Evolutionary conservation across 106 monocot genomes (phyloP).

Genomic region (Dactylorhiza incarnata): DNA sequence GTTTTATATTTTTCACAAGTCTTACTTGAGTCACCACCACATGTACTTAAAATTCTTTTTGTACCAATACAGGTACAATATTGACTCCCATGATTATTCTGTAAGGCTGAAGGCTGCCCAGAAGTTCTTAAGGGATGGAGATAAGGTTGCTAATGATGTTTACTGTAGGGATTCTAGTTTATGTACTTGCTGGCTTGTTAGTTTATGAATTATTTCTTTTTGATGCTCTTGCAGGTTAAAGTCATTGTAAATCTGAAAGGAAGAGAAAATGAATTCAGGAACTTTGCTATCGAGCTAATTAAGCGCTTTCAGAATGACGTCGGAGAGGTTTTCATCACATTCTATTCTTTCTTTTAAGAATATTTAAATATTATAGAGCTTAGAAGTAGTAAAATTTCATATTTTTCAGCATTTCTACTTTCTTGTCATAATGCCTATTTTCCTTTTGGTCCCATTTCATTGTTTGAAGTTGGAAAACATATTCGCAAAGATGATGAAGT

Average conservation of each 20-base stretch:
- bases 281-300: conserved; percentile 74
- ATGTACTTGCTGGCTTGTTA: not conserved
- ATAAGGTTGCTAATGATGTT: conserved; percentile 49
- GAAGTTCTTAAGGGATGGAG: conserved; percentile 86
- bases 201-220: not conserved
- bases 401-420: not conserved
- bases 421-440: not conserved
- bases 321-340: conserved; percentile 50
- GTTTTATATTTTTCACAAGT: not conserved
- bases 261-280: conserved; percentile 73
- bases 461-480: too few relatives aligned
- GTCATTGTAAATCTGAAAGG: conserved; percentile 79
- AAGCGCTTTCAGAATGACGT: conserved; percentile 78
- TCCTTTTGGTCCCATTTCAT: too few relatives aligned
- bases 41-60: not conserved
- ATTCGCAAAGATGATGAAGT: too few relatives aligned
- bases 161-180: not conserved
- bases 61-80: conserved; percentile 64
- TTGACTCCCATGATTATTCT: conserved; percentile 91
- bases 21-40: not conserved
- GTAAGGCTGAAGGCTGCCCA: conserved; percentile 76
- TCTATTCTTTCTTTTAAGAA: not conserved
- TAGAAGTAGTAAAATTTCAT: not conserved
- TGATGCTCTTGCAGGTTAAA: conserved; percentile 58
- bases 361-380: not conserved